phyloP scores from a whole-genome alignment of 768 basidiomycete species.

The Naganishia friedmannii region DNA sequence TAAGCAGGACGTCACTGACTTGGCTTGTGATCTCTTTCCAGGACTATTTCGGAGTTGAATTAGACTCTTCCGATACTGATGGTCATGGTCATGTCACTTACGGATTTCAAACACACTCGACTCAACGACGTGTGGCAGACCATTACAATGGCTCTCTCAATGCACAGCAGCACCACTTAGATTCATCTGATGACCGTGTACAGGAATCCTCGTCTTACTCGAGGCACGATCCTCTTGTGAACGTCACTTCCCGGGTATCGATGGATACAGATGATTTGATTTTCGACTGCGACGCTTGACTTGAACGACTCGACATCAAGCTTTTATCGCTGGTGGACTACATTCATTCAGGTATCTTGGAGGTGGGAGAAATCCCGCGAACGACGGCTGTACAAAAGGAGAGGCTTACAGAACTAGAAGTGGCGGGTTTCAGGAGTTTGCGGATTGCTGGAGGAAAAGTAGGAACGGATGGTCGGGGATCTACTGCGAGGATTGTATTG shows the following conservation, averaged over 20 bases:
- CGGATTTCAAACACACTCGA: not conserved
- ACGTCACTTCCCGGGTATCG: not conserved
- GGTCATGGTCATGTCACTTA: not conserved
- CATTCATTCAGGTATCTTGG: no score
- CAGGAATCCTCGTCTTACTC: not conserved
- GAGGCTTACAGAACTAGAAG: no score
- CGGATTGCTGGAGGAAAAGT: no score
- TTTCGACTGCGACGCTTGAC: conserved; percentile 14
- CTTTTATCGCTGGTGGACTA: not conserved
- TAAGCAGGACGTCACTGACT: not conserved
- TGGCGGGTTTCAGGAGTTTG: no score
- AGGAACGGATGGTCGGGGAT: no score
- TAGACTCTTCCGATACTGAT: conserved; percentile 10
- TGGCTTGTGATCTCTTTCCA: not conserved
- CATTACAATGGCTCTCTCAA: not conserved
- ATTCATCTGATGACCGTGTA: not conserved
- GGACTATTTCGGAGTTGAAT: not conserved
- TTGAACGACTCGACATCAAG: not conserved
- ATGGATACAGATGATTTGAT: conserved; percentile 11
- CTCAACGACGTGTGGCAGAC: not conserved
- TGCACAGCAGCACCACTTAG: not conserved
- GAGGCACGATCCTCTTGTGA: not conserved
- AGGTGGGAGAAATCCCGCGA: no score
- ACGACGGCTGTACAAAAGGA: no score
- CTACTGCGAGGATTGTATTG: no score